A percentile compares a stretch with the other conserved stretches of the same genome.
Evolutionary conservation across 208 protist species (phyloP).

Genomic region (Acanthamoeba castellanii): DNA sequence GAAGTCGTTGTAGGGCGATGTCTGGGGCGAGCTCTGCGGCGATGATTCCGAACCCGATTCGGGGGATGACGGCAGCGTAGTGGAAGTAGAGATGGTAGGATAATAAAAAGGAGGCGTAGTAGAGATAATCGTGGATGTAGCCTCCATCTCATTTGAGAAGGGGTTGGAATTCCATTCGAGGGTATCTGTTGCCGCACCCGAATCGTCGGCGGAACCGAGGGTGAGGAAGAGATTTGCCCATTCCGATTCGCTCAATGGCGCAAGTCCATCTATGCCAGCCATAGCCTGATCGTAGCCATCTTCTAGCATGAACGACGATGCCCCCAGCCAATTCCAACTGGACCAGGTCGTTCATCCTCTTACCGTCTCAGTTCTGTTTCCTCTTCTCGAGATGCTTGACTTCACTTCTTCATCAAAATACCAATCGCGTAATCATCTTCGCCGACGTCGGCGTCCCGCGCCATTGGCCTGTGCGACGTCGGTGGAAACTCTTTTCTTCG

Average conservation of each 20-base stretch:
- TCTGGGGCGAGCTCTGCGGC: constrained; percentile 17
- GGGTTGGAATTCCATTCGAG: background rate
- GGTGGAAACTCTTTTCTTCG: background rate
- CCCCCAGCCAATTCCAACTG: background rate
- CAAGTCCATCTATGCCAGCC: background rate
- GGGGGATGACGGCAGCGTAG: background rate
- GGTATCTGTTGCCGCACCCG: background rate
- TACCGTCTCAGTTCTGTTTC: background rate
- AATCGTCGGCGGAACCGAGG: background rate
- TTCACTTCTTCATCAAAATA: background rate
- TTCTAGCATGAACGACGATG: background rate
- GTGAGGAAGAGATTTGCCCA: constrained; percentile 5
- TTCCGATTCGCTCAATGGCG: background rate
- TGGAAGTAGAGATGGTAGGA: background rate
- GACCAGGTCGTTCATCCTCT: background rate
- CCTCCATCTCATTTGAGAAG: background rate
- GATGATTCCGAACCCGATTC: constrained; percentile 22
- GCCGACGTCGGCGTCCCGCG: background rate
- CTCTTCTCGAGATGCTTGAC: background rate
- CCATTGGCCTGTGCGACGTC: background rate
- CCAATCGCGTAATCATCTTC: background rate
- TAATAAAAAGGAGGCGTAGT: background rate
- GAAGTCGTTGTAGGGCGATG: constrained; percentile 17
- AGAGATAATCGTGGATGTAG: background rate
- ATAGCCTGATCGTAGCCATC: background rate